Evolutionary conservation across 176 grass and related monocot genomes (phyloP).

Genomic region (Pontederia crassipes): DNA sequence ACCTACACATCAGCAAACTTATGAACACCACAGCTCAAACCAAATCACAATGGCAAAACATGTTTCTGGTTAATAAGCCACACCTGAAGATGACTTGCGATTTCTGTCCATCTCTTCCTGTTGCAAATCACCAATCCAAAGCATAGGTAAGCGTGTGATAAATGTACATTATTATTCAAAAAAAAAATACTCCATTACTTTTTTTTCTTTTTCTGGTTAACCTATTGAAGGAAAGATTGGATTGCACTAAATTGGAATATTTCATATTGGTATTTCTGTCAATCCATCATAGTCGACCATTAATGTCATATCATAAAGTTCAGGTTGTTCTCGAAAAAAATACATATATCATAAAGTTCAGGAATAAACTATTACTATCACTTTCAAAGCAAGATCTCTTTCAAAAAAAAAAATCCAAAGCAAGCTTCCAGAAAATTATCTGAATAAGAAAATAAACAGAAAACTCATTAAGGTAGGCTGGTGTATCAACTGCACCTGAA

Average conservation of each 20-base stretch:
- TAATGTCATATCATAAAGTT: no score
- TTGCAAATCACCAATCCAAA: constrained; percentile 15
- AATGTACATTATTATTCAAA: not conserved
- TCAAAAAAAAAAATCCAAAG: no score
- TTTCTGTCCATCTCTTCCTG: constrained; percentile 99
- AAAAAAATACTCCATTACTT: no score
- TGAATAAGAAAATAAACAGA: not conserved
- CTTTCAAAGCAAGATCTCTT: no score
- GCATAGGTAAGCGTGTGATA: not conserved
- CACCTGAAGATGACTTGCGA: constrained; percentile 80
- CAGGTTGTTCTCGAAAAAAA: no score
- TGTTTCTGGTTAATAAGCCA: not conserved
- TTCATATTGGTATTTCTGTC: not conserved
- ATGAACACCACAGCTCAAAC: not conserved
- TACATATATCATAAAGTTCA: no score
- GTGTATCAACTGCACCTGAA: constrained; percentile 44
- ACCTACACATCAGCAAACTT: constrained; percentile 18
- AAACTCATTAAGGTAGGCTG: not conserved
- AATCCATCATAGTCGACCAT: no score
- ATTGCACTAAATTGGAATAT: not conserved
- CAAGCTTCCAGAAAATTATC: not conserved
- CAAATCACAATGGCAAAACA: constrained; percentile 2
- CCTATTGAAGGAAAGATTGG: constrained; percentile 2
- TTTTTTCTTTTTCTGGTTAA: no score
- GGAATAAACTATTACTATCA: no score